A percentile compares a stretch with the other conserved stretches of the same genome.
Conservation (phyloP, 169 alveolate genomes). For the Eimeria maxima region DNA sequence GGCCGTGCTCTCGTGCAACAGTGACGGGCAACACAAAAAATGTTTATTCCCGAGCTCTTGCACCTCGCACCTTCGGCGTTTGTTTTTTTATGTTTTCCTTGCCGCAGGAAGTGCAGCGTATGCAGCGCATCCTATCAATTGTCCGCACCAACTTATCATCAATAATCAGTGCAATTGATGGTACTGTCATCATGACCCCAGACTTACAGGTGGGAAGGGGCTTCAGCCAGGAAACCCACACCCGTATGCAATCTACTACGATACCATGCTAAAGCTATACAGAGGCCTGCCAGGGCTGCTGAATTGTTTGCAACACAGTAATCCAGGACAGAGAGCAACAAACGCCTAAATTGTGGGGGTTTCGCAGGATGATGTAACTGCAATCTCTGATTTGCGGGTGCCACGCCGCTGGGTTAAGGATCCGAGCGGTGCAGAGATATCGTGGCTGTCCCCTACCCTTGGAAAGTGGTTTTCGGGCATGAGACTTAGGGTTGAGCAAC, state of each 20-base stretch:
- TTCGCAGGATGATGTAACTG: slow-evolving; percentile 87
- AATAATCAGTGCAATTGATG: slow-evolving; percentile 97
- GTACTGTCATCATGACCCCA: slow-evolving; percentile 97
- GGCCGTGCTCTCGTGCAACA: background rate
- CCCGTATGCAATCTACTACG: background rate
- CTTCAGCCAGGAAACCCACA: background rate
- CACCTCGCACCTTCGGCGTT: background rate
- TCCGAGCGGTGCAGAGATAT: slow-evolving; percentile 98
- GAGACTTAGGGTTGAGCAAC: slow-evolving; percentile 94
- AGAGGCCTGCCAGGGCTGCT: too few relatives aligned
- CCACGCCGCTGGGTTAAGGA: slow-evolving; percentile 97
- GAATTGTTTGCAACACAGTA: background rate
- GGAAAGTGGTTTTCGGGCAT: slow-evolving; percentile 98
- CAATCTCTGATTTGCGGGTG: slow-evolving; percentile 93
- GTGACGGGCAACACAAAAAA: background rate
- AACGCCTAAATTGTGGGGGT: background rate
- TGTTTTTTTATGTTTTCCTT: too few relatives aligned
- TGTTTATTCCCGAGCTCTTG: background rate
- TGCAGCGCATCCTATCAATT: slow-evolving; percentile 95
- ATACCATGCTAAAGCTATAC: too few relatives aligned
- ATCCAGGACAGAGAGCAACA: background rate
- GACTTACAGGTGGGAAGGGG: slow-evolving; percentile 89
- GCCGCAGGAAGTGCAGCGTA: slow-evolving; percentile 96
- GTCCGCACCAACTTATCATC: slow-evolving; percentile 94
- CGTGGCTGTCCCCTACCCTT: slow-evolving; percentile 97